These are phyloP conservation scores for Sclerotinia minor DNA, from an alignment of 2,329 filamentous ascomycete species.

Conservation along the genomic window DNA sequence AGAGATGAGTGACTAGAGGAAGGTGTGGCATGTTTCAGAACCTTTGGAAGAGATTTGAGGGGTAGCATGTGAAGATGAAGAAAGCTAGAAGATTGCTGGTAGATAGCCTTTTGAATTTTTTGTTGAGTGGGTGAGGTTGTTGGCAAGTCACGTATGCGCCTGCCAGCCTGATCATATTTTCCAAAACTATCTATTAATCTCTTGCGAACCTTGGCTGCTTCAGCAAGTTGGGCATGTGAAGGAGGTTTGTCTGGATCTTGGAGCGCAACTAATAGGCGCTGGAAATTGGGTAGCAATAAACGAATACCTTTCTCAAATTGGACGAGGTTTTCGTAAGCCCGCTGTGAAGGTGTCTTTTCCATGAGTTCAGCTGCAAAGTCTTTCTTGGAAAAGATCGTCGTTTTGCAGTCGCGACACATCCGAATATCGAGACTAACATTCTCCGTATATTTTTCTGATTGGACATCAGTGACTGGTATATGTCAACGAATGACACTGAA, in stretches of 20 bases:
- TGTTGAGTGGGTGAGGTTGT: slow-evolving; percentile 63
- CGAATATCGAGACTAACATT: slow-evolving; percentile 74
- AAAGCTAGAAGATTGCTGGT: slow-evolving; percentile 68
- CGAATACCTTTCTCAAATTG: slow-evolving; percentile 73
- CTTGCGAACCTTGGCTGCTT: slow-evolving; percentile 70
- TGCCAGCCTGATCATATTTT: slow-evolving; percentile 68
- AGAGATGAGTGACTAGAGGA: slow-evolving; percentile 41
- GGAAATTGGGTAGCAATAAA: slow-evolving; percentile 66
- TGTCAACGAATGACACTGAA: slow-evolving; percentile 34
- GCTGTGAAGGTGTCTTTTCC: slow-evolving; percentile 59
- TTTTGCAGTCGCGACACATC: slow-evolving; percentile 87
- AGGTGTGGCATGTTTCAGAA: slow-evolving; percentile 63
- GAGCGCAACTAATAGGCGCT: slow-evolving; percentile 61
- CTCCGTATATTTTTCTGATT: slow-evolving; percentile 50
- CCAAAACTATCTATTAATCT: slow-evolving; percentile 70
- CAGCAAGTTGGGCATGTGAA: slow-evolving; percentile 55
- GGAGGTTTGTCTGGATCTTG: slow-evolving; percentile 62
- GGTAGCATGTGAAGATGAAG: slow-evolving; percentile 75
- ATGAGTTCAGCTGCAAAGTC: slow-evolving; percentile 63
- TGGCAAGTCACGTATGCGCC: slow-evolving; percentile 66
- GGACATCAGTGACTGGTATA: slow-evolving; percentile 42
- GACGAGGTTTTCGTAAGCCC: slow-evolving; percentile 65
- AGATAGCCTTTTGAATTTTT: slow-evolving; percentile 66
- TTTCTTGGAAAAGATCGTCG: slow-evolving; percentile 65
- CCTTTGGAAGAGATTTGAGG: slow-evolving; percentile 59